phyloP scores from a whole-genome alignment of 345 rosid genomes.

The Aquilaria malaccensis region DNA sequence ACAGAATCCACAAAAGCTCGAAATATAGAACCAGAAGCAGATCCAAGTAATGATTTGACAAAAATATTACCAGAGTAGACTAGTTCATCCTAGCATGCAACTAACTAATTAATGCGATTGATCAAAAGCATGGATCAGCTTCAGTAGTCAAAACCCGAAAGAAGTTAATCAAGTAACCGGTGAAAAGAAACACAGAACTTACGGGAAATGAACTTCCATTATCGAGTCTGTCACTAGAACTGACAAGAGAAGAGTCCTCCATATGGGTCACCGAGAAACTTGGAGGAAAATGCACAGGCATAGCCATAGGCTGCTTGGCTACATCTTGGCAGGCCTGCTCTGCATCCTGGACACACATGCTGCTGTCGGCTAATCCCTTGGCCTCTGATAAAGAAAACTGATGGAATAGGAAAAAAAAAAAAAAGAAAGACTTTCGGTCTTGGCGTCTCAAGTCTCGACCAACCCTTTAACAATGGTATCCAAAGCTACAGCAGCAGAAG shows the following conservation, averaged over 20 bases:
- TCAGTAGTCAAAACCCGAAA: neutral
- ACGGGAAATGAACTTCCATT: slow-evolving; percentile 34
- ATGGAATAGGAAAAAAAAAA: neutral
- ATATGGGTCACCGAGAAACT: slow-evolving; percentile 33
- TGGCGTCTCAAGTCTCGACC: neutral
- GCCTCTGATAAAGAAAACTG: too few relatives aligned
- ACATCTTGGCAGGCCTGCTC: slow-evolving; percentile 25
- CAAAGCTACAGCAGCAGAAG: slow-evolving; percentile 12
- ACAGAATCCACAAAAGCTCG: too few relatives aligned
- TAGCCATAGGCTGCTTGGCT: slow-evolving; percentile 26
- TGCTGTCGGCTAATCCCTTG: neutral
- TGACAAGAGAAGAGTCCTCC: slow-evolving; percentile 29
- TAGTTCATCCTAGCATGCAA: too few relatives aligned
- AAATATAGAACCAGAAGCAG: neutral
- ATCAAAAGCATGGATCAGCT: too few relatives aligned
- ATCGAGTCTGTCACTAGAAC: slow-evolving; percentile 21
- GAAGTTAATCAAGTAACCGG: neutral
- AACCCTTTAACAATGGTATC: slow-evolving; percentile 16
- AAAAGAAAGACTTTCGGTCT: neutral
- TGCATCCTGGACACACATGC: slow-evolving; percentile 50
- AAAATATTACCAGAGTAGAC: too few relatives aligned
- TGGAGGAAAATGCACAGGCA: slow-evolving; percentile 34
- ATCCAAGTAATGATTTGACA: too few relatives aligned
- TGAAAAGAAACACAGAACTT: slow-evolving; percentile 5
- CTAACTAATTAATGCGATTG: too few relatives aligned